These are phyloP conservation scores for Stagonosporopsis cucurbitacearum DNA, from an alignment of 2,329 filamentous ascomycete genomes.

Conservation along the genomic window DNA sequence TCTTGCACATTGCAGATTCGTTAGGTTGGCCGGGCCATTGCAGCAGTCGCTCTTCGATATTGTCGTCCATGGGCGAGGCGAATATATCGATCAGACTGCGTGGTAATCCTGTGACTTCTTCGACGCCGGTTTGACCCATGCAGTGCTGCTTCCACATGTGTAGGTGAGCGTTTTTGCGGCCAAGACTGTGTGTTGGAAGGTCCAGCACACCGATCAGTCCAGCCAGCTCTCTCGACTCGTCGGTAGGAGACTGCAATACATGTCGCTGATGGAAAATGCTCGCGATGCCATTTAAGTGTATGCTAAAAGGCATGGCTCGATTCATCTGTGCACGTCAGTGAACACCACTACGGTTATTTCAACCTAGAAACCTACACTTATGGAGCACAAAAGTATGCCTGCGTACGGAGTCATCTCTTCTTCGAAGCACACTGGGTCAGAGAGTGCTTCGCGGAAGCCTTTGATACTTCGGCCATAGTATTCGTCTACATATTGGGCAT, in stretches of 20 bases:
- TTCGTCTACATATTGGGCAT: slow-evolving; percentile 5
- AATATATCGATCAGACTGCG: slow-evolving; percentile 13
- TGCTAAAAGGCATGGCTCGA: slow-evolving; percentile 17
- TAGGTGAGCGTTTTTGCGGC: slow-evolving; percentile 6
- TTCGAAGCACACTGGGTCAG: background rate
- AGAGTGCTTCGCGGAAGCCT: slow-evolving; percentile 7
- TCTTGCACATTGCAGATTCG: slow-evolving; percentile 10
- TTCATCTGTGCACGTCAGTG: slow-evolving; percentile 9
- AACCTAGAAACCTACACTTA: slow-evolving; percentile 2
- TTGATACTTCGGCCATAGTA: slow-evolving; percentile 17
- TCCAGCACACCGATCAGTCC: slow-evolving; percentile 12
- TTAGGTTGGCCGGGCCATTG: slow-evolving; percentile 8
- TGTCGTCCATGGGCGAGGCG: slow-evolving; percentile 1
- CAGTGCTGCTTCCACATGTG: slow-evolving; percentile 15
- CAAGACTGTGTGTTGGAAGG: slow-evolving; percentile 10
- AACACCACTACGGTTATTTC: background rate
- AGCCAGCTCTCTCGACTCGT: slow-evolving; percentile 10
- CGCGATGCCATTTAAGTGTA: slow-evolving; percentile 16
- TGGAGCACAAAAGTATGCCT: slow-evolving; percentile 8
- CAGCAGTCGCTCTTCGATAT: slow-evolving; percentile 9
- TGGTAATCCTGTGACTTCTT: slow-evolving; percentile 9
- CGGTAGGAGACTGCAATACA: background rate
- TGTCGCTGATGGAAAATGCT: slow-evolving; percentile 9
- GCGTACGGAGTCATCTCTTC: slow-evolving; percentile 15
- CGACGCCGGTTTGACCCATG: slow-evolving; percentile 4